Percentiles rank a stretch among this genome's conserved stretches.
Conservation (phyloP, 1,284 basidiomycete genomes). For the Hemileccinum hortonii region DNA sequence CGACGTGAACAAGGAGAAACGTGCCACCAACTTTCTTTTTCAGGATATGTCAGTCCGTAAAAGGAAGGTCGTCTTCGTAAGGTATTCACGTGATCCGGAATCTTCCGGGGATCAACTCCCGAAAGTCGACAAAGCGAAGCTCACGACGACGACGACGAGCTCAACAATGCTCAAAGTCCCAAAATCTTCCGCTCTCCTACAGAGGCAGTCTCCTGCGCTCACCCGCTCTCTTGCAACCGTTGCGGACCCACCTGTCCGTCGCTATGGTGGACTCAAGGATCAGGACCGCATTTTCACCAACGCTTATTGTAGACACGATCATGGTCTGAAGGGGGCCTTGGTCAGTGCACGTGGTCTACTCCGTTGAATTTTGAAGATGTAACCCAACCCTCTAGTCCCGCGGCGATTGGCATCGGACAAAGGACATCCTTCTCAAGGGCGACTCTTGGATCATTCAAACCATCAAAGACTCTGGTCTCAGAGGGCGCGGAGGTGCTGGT, state of each 20-base stretch:
- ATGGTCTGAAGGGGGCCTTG: conserved; percentile 86
- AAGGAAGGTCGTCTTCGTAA: conserved; percentile 9
- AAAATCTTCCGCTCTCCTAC: conserved; percentile 26
- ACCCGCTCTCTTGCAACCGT: conserved; percentile 71
- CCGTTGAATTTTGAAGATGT: not conserved
- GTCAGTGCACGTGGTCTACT: conserved; percentile 40
- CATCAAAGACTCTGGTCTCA: conserved; percentile 94
- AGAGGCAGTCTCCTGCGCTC: conserved; percentile 24
- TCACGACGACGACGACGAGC: conserved; percentile 10
- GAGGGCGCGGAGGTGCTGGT: conserved; percentile 95
- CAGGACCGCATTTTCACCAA: conserved; percentile 95
- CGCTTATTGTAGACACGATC: conserved; percentile 80
- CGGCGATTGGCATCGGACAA: conserved; percentile 98
- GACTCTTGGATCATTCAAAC: conserved; percentile 97
- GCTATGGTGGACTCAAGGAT: conserved; percentile 89
- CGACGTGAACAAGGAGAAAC: conserved; percentile 18
- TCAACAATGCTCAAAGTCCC: conserved; percentile 27
- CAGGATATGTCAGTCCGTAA: conserved; percentile 3
- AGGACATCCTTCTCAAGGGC: conserved; percentile 93
- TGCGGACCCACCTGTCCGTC: conserved; percentile 77
- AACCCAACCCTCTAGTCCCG: conserved; percentile 56
- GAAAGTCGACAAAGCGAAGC: not conserved
- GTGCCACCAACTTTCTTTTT: conserved; percentile 18
- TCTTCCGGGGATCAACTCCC: conserved; percentile 15
- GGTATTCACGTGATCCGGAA: conserved; percentile 15